phyloP scores from a whole-genome alignment of 176 grass and related monocot species.

The Eragrostis curvula region DNA sequence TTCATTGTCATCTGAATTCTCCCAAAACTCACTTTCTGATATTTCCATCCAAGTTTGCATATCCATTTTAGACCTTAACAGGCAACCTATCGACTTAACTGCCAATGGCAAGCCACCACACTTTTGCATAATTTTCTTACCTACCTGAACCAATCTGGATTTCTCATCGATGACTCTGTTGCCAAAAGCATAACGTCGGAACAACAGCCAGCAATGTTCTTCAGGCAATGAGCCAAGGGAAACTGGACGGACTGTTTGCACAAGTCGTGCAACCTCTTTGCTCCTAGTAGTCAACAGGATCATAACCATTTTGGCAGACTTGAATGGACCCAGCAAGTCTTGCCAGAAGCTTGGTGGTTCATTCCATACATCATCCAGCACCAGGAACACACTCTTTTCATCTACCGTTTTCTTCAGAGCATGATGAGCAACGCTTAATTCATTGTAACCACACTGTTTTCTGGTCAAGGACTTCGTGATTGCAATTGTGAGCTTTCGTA shows the following conservation, averaged over 20 bases:
- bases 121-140: conserved; percentile 39
- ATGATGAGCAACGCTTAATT: conserved; percentile 31
- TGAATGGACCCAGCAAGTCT: conserved; percentile 7
- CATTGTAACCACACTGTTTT: background rate
- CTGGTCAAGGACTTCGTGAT: conserved; percentile 28
- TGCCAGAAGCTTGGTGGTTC: conserved; percentile 23
- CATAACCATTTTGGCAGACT: background rate
- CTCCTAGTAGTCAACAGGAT: conserved; percentile 56
- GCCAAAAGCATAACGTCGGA: conserved; percentile 44
- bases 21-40: conserved; percentile 56
- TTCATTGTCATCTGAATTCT: conserved; percentile 27
- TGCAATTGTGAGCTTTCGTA: conserved; percentile 27
- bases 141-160: conserved; percentile 19
- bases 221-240: conserved; percentile 18
- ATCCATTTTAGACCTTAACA: conserved; percentile 18
- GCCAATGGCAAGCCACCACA: conserved; percentile 55
- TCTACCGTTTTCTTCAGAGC: background rate
- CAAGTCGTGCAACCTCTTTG: conserved; percentile 27
- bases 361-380: conserved; percentile 59
- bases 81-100: conserved; percentile 41
- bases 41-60: conserved; percentile 43
- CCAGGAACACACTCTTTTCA: conserved; percentile 39
- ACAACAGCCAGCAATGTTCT: conserved; percentile 38
- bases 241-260: conserved; percentile 10
- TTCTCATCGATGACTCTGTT: background rate